Conservation (phyloP, 2,329 filamentous ascomycete species). For the Colletotrichum neosansevieriae region DNA sequence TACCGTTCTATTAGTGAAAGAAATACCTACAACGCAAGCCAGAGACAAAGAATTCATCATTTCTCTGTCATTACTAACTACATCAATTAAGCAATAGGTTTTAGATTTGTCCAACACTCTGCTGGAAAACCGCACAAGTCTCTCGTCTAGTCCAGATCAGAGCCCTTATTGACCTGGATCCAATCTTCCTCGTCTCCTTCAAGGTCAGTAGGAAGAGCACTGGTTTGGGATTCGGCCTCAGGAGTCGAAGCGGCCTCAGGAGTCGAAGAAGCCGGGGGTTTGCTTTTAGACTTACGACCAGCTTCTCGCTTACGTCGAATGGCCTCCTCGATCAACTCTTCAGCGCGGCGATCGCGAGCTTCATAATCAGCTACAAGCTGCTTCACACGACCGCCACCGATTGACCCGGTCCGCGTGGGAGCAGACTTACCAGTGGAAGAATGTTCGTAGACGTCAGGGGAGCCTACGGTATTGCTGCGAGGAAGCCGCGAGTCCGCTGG, state of each 20-base stretch:
- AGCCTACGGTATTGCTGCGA: background rate
- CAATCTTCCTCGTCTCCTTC: background rate
- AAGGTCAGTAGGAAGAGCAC: background rate
- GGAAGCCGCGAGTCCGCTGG: background rate
- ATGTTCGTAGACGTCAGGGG: background rate
- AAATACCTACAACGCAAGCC: too few species aligned
- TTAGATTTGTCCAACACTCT: too few species aligned
- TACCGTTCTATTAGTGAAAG: too few species aligned
- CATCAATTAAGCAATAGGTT: too few species aligned
- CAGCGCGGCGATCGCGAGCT: background rate
- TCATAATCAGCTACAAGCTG: slow-evolving; percentile 25
- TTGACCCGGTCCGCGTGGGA: background rate
- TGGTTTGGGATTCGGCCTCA: background rate
- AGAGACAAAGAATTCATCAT: too few species aligned
- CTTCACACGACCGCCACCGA: slow-evolving; percentile 6
- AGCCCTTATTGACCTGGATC: slow-evolving; percentile 1
- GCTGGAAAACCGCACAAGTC: background rate
- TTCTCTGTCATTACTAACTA: too few species aligned
- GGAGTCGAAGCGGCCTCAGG: background rate
- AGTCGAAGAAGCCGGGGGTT: too few species aligned
- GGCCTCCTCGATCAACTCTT: background rate
- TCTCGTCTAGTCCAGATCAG: slow-evolving; percentile 10
- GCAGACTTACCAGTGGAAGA: background rate
- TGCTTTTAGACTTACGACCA: background rate
- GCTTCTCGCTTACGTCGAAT: background rate